Conservation (phyloP, 768 basidiomycete species). For the Auriscalpium microsporum region DNA sequence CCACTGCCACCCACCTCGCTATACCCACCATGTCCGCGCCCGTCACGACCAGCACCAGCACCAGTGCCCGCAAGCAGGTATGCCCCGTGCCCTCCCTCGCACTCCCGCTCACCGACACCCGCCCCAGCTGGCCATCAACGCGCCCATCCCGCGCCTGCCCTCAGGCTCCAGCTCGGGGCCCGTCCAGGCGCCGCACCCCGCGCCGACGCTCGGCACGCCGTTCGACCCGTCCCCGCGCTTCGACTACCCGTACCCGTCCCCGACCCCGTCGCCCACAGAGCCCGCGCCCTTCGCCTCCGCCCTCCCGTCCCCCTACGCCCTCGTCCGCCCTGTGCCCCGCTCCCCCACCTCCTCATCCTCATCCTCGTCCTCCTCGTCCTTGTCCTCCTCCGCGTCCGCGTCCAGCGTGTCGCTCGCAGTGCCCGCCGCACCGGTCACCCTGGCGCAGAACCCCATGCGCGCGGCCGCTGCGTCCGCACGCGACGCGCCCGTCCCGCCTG, state of each 20-base stretch:
- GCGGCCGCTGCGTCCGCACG: background rate
- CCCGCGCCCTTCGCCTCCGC: background rate
- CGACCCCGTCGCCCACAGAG: background rate
- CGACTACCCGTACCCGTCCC: background rate
- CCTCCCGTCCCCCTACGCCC: background rate
- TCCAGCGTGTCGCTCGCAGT: background rate
- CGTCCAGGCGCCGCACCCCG: background rate
- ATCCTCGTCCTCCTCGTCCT: background rate
- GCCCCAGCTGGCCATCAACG: too few species aligned
- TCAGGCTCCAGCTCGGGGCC: background rate
- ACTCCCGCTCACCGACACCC: too few species aligned
- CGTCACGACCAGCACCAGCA: too few species aligned
- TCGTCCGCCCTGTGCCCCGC: too few species aligned
- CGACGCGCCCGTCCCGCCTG: background rate
- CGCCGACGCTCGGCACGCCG: background rate
- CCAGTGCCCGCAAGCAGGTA: too few species aligned
- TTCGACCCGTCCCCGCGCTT: conserved; percentile 1
- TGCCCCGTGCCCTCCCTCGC: too few species aligned
- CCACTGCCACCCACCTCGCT: too few species aligned
- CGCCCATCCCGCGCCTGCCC: too few species aligned
- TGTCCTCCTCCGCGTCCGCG: background rate
- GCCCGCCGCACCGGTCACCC: background rate
- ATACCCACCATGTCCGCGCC: too few species aligned
- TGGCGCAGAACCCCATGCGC: background rate
- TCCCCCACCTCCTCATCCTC: background rate